Conservation (phyloP, 257 asterid species). For the Solanum boliviense region DNA sequence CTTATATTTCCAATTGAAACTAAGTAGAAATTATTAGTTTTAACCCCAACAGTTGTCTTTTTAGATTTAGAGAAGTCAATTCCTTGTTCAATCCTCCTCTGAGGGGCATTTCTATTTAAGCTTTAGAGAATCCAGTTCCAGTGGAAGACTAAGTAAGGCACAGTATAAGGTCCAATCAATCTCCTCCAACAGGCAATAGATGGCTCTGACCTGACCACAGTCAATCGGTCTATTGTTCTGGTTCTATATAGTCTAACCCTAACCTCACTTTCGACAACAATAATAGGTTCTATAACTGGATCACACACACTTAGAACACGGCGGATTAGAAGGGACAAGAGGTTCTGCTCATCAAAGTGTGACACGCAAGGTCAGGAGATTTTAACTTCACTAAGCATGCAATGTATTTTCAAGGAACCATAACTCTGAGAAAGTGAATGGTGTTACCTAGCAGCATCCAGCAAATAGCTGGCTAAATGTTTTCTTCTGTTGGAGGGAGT, state of each 20-base stretch:
- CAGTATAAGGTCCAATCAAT: background rate
- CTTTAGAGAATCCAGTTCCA: background rate
- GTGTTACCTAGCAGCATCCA: conserved; percentile 69
- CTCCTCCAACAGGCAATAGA: background rate
- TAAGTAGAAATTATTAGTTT: background rate
- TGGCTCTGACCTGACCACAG: background rate
- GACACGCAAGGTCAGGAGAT: background rate
- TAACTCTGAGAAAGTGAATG: background rate
- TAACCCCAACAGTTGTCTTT: background rate
- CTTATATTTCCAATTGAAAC: background rate
- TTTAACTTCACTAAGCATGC: background rate
- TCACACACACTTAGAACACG: background rate
- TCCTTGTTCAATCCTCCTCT: background rate
- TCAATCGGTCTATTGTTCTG: background rate
- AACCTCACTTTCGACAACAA: background rate
- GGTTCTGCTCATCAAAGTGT: background rate
- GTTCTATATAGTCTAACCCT: background rate
- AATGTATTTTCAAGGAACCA: background rate
- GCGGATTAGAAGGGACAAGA: background rate
- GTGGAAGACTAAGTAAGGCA: background rate
- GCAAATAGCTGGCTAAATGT: conserved; percentile 52
- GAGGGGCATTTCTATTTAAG: background rate
- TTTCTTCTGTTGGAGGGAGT: conserved; percentile 69
- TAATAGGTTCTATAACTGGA: background rate
- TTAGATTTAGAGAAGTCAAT: background rate